phyloP scores from a whole-genome alignment of 192 early-diverging fungal species.

The Coemansia reversa region DNA sequence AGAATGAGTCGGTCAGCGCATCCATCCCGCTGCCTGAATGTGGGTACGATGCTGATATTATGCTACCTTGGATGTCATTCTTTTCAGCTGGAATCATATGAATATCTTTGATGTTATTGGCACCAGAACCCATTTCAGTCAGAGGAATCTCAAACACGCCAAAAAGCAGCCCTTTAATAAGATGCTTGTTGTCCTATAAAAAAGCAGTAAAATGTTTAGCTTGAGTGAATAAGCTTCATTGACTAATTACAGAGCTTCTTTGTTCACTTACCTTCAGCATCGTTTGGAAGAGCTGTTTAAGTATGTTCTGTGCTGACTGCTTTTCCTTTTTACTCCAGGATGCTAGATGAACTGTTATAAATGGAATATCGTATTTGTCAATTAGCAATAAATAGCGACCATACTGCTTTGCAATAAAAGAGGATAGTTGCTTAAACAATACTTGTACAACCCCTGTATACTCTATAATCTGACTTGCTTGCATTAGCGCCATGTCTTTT shows the following conservation, averaged over 20 bases:
- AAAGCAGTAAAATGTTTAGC: too few species aligned
- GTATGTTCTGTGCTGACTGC: constrained; percentile 3
- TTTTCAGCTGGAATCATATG: constrained; percentile 29
- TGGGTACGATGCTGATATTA: constrained; percentile 14
- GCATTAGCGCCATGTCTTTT: neutral
- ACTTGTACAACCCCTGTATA: neutral
- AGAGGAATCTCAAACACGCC: constrained; percentile 47
- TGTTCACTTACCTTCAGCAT: constrained; percentile 36
- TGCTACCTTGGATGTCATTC: constrained; percentile 28
- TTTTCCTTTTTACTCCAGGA: constrained; percentile 16
- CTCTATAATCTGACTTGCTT: neutral
- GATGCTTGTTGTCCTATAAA: constrained; percentile 23
- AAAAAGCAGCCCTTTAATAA: constrained; percentile 29
- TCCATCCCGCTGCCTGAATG: constrained; percentile 34
- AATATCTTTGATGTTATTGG: constrained; percentile 45
- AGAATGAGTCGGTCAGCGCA: constrained; percentile 29
- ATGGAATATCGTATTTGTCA: constrained; percentile 49
- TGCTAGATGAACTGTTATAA: constrained; percentile 28
- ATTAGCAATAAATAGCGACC: constrained; percentile 39
- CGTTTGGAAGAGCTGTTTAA: constrained; percentile 23
- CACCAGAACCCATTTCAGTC: constrained; percentile 40
- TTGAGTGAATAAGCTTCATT: too few species aligned
- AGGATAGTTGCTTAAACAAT: constrained; percentile 20
- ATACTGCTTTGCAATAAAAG: constrained; percentile 5
- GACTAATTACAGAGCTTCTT: too few species aligned